phyloP scores from a whole-genome alignment of 257 asterid species.

The Agastache rugosa region DNA sequence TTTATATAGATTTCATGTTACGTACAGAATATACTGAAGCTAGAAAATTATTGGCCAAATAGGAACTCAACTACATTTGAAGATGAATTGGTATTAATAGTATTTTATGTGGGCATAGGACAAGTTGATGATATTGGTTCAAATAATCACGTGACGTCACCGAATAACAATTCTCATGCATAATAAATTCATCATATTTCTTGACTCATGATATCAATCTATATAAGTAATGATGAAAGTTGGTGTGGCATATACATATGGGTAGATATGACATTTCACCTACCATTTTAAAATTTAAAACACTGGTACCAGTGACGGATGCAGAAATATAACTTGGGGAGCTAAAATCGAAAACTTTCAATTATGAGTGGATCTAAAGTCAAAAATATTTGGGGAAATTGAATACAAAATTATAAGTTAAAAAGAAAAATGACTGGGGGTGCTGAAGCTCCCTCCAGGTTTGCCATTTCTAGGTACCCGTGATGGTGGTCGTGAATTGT shows the following conservation, averaged over 20 bases:
- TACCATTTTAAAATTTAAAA: neutral
- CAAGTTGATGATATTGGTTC: neutral
- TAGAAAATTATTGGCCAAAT: slow-evolving; percentile 21
- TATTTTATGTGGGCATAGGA: neutral
- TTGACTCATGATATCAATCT: neutral
- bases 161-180: neutral
- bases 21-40: neutral
- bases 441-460: too few relatives aligned
- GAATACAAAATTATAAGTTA: too few relatives aligned
- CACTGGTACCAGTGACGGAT: too few relatives aligned
- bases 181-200: neutral
- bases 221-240: neutral
- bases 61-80: slow-evolving; percentile 6
- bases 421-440: too few relatives aligned
- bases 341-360: too few relatives aligned
- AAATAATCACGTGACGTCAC: neutral
- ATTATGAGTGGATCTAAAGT: too few relatives aligned
- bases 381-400: too few relatives aligned
- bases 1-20: neutral
- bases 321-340: too few relatives aligned
- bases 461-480: too few relatives aligned
- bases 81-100: neutral
- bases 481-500: too few relatives aligned
- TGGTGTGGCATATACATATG: neutral
- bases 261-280: neutral